A percentile compares a stretch with the other conserved stretches of the same genome.
phyloP scores from a whole-genome alignment of 2,329 filamentous ascomycete species.

The Onygenales sp. region DNA sequence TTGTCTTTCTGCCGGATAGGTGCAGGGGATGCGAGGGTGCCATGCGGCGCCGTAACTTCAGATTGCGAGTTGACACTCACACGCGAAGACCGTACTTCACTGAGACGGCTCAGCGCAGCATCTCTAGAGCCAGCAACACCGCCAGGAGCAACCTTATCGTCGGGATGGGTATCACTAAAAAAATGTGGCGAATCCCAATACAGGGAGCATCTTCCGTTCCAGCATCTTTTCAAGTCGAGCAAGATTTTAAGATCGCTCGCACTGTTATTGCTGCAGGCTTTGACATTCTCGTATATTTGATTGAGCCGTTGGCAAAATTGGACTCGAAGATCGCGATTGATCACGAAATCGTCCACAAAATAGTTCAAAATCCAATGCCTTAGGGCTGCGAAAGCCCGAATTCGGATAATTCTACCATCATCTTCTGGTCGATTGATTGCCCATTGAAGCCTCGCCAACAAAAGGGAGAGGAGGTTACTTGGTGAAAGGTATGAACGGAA shows the following conservation, averaged over 20 bases:
- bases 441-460: constrained; percentile 80
- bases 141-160: constrained; percentile 64
- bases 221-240: constrained; percentile 91
- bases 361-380: constrained; percentile 98
- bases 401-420: constrained; percentile 84
- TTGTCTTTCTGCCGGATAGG: constrained; percentile 9
- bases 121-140: constrained; percentile 57
- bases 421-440: constrained; percentile 72
- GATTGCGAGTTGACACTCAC: constrained; percentile 7
- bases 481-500: constrained; percentile 79
- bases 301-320: constrained; percentile 79
- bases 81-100: constrained; percentile 25
- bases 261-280: constrained; percentile 41
- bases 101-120: constrained; percentile 23
- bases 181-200: constrained; percentile 77
- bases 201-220: constrained; percentile 78
- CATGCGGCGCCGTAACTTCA: constrained; percentile 8
- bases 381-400: constrained; percentile 88
- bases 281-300: constrained; percentile 44
- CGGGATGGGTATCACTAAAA: constrained; percentile 49
- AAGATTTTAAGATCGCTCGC: constrained; percentile 73
- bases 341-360: constrained; percentile 86
- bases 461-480: constrained; percentile 66
- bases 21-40: constrained; percentile 12
- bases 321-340: constrained; percentile 61